A percentile compares a stretch with the other conserved stretches of the same genome.
Evolutionary conservation across 2,329 filamentous ascomycete species (phyloP).

Genomic region (Pseudopithomyces chartarum): DNA sequence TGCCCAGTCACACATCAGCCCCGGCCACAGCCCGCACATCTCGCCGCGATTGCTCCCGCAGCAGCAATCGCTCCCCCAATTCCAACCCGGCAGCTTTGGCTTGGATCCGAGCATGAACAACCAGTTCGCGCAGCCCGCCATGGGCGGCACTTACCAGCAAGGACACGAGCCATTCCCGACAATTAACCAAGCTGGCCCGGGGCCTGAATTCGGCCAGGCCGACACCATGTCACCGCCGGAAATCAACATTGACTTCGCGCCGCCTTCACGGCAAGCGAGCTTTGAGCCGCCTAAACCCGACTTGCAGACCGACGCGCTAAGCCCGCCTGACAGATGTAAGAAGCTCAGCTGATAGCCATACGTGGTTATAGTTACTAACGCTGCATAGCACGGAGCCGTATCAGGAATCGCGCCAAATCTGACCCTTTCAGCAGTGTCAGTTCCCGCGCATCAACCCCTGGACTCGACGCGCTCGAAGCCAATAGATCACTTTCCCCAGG

Average conservation of each 20-base stretch:
- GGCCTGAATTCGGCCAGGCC: constrained; percentile 67
- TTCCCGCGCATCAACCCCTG: constrained; percentile 52
- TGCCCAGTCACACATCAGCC: constrained; percentile 56
- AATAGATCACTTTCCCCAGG: constrained; percentile 50
- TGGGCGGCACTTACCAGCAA: constrained; percentile 59
- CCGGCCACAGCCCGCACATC: constrained; percentile 73
- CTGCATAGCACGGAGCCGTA: constrained; percentile 56
- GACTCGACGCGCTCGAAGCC: constrained; percentile 30
- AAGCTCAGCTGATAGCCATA: constrained; percentile 27
- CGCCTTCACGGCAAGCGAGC: constrained; percentile 68
- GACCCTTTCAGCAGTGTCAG: constrained; percentile 61
- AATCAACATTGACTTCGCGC: constrained; percentile 92
- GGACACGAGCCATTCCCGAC: constrained; percentile 56
- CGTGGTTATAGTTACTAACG: constrained; percentile 21
- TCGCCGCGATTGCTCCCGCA: constrained; percentile 71
- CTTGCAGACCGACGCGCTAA: constrained; percentile 75
- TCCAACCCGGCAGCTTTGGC: constrained; percentile 54
- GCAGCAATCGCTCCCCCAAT: constrained; percentile 59
- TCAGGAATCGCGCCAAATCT: constrained; percentile 63
- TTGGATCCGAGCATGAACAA: constrained; percentile 54
- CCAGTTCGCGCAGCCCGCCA: constrained; percentile 53
- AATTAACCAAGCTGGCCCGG: constrained; percentile 54
- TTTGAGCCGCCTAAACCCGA: constrained; percentile 70
- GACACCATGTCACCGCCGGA: constrained; percentile 87
- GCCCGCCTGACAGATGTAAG: constrained; percentile 72